Percentiles rank a stretch among this genome's conserved stretches.
Conservation (phyloP, 2,329 filamentous ascomycete species). For the Arthrobotrys megalospora region DNA sequence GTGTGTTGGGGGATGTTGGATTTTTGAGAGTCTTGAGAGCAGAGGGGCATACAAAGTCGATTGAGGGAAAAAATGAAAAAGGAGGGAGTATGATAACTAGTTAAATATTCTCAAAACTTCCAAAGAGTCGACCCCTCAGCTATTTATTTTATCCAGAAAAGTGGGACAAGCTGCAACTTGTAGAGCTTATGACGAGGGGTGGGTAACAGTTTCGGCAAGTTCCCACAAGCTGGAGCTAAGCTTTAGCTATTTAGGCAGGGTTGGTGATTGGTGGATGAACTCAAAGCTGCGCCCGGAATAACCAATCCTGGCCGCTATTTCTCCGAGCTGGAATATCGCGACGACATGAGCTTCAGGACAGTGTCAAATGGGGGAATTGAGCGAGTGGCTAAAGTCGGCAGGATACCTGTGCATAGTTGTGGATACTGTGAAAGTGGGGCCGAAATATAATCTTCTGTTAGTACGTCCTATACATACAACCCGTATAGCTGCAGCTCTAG, state of each 20-base stretch:
- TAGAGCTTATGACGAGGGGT: conserved; percentile 42
- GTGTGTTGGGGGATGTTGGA: conserved; percentile 40
- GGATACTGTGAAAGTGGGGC: conserved; percentile 3
- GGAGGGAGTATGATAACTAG: not conserved
- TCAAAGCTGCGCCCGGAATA: conserved; percentile 48
- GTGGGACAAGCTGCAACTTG: conserved; percentile 34
- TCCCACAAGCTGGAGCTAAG: conserved; percentile 37
- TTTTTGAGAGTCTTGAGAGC: conserved; percentile 11
- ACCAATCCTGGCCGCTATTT: conserved; percentile 57
- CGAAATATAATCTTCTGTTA: not conserved
- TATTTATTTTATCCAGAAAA: conserved; percentile 44
- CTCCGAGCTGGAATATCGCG: conserved; percentile 36
- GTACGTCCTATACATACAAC: not conserved
- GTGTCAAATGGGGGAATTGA: conserved; percentile 34
- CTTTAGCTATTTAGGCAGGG: not conserved
- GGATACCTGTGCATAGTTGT: conserved; percentile 20
- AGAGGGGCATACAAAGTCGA: not conserved
- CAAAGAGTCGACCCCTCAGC: conserved; percentile 32
- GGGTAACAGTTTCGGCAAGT: conserved; percentile 53
- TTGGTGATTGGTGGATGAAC: conserved; percentile 60
- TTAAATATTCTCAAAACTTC: conserved; percentile 16
- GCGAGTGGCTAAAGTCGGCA: conserved; percentile 45
- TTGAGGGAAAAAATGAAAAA: conserved; percentile 19
- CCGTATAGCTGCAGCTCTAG: too few relatives aligned
- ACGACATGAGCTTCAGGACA: not conserved